These are phyloP conservation scores for Podila minutissima DNA, from an alignment of 192 early-diverging fungal species.

Conservation along the genomic window DNA sequence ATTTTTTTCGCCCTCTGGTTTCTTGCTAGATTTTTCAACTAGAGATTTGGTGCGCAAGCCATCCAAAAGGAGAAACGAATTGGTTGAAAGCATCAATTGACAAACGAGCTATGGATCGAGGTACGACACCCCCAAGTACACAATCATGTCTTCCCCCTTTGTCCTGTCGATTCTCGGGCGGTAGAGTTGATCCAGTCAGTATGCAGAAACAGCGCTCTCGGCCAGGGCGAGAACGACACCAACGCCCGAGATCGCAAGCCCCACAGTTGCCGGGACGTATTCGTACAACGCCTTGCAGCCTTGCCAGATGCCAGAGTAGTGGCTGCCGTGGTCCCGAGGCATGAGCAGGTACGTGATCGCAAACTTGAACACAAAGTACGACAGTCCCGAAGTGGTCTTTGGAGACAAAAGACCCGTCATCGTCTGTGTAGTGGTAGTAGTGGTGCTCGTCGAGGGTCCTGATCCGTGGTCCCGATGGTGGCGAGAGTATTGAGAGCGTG, in stretches of 20 bases:
- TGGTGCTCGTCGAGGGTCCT: neutral
- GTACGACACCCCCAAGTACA: too few species aligned
- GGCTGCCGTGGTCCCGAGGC: neutral
- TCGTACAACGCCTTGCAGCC: neutral
- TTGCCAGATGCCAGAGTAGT: neutral
- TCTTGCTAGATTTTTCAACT: too few species aligned
- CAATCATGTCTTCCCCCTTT: too few species aligned
- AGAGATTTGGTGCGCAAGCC: too few species aligned
- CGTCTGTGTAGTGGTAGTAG: neutral
- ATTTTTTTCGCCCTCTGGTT: too few species aligned
- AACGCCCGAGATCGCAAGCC: neutral
- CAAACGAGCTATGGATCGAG: too few species aligned
- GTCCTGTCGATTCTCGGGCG: too few species aligned
- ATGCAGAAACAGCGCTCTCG: neutral
- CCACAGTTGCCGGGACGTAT: neutral
- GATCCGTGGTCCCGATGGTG: neutral
- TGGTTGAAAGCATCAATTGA: too few species aligned
- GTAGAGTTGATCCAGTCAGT: too few species aligned
- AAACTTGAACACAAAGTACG: constrained; percentile 2
- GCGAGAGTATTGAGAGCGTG: neutral
- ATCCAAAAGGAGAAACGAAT: too few species aligned
- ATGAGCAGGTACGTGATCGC: neutral
- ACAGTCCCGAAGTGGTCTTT: neutral
- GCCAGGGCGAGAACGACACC: neutral
- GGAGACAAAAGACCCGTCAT: neutral